Evolutionary conservation across 2,329 filamentous ascomycete genomes (phyloP), one percentile per base, ranked within the genome.

Genomic region (Arthrobotrys musiformis): DNA sequence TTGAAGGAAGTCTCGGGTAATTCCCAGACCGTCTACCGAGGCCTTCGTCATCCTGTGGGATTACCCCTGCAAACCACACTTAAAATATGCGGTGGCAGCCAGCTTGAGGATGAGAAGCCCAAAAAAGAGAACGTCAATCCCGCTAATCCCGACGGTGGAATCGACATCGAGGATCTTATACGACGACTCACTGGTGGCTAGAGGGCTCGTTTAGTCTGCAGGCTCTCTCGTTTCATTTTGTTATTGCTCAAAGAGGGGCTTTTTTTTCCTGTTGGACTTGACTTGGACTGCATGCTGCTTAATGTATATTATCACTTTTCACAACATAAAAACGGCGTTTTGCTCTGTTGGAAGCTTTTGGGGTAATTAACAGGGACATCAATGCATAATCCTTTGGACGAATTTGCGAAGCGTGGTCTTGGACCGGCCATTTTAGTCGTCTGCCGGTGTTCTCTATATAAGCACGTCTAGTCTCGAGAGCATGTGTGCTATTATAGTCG

Each of bases 121-220:
- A 77, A 67, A 60, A 67, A 77, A 35, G 73, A 77, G 35, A 77
- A 77, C 62, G 15, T 66, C 35, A 62, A 56, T 26, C 73, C 73
- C 13, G 52, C 22, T 19, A 70, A 66, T 35, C n/a, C n/a, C 40
- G 33, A 70, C n/a, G 33, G 60, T 9, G 66, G 30, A 5, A 30
- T 77, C 28, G 73, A 77, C 48, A 70, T 77, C 15, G 73, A 77
- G 56, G 73, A 70, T 33, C 66, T 77, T 26, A 77, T 77, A 66
- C 69, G 66, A 60, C 68, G 61, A 52, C 66, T 77, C 42, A 77
- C 73, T 6, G 73, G 48, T 46, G 63, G 64, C 9, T 58, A 11
- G 26, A 22, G 2, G n/a, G 7, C n/a, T 58, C n/a, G 8, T 54
- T n/a, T 19, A 3, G 13, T 6, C 3, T 19, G 15, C 40, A 17